These are phyloP conservation scores for Rhizoclosmatium sp. DNA, from an alignment of 192 early-diverging fungal species.

Conservation along the genomic window DNA sequence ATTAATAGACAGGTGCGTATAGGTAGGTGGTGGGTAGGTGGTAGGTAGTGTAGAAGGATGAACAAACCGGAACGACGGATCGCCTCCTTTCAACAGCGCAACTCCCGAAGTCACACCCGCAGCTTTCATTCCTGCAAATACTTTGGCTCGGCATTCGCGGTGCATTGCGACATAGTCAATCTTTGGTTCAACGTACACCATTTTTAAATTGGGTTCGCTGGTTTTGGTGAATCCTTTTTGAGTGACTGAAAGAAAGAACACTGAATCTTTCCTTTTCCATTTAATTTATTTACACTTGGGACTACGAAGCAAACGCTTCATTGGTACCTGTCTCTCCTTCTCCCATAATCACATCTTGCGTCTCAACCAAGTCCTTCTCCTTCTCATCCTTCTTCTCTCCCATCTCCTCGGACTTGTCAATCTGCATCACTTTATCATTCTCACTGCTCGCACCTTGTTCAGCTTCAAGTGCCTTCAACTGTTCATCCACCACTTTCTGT, in stretches of 20 bases:
- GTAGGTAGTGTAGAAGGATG: not conserved
- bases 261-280: no score
- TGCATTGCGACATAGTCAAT: slow-evolving; percentile 16
- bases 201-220: no score
- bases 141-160: slow-evolving; percentile 1
- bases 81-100: slow-evolving; percentile 29
- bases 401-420: not conserved
- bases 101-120: not conserved
- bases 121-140: slow-evolving; percentile 20
- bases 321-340: not conserved
- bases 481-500: not conserved
- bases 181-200: slow-evolving; percentile 6
- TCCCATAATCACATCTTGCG: not conserved
- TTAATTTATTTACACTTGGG: no score
- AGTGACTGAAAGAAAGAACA: no score
- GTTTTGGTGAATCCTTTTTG: no score
- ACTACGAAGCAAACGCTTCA: not conserved
- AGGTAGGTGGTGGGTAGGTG: not conserved
- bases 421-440: not conserved
- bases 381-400: not conserved
- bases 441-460: not conserved
- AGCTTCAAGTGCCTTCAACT: not conserved
- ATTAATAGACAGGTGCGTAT: not conserved
- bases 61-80: slow-evolving; percentile 6
- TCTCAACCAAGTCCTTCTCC: not conserved